phyloP scores from a whole-genome alignment of 1,139 yeast species.

The Saccharomyces hybrid region DNA sequence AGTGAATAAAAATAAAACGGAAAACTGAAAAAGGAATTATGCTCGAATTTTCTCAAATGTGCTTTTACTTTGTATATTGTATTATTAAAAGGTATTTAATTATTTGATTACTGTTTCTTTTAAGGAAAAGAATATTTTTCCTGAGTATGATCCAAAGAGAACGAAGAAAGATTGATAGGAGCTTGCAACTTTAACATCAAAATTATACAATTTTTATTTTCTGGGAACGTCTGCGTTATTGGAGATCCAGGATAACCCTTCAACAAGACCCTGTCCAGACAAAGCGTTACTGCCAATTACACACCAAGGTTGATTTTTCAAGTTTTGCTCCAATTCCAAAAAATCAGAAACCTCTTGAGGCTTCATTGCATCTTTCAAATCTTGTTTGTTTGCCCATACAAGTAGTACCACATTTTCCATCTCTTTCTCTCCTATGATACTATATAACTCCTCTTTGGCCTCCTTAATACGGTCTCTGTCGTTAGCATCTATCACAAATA shows the following conservation, averaged over 20 bases:
- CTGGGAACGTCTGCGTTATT: slow-evolving; percentile 42
- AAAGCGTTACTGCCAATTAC: slow-evolving; percentile 71
- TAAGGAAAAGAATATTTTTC: neutral
- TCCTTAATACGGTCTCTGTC: slow-evolving; percentile 68
- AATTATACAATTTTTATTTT: slow-evolving; percentile 9
- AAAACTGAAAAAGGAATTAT: neutral
- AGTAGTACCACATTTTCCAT: slow-evolving; percentile 70
- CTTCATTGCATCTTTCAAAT: slow-evolving; percentile 52
- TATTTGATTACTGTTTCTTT: neutral
- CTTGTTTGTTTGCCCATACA: slow-evolving; percentile 90
- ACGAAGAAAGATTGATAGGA: neutral
- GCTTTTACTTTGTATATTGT: neutral
- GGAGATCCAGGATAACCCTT: slow-evolving; percentile 69
- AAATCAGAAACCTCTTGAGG: slow-evolving; percentile 60
- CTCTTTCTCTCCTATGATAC: slow-evolving; percentile 64
- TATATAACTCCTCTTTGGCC: slow-evolving; percentile 67
- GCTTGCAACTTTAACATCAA: neutral
- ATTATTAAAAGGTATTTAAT: neutral
- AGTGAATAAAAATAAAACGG: slow-evolving; percentile 5
- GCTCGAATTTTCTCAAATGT: neutral
- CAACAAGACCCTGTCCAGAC: slow-evolving; percentile 68
- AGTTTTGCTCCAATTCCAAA: slow-evolving; percentile 44
- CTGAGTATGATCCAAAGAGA: neutral
- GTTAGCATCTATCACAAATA: slow-evolving; percentile 81
- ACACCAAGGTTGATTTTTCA: slow-evolving; percentile 61